phyloP scores from a whole-genome alignment of 768 basidiomycete genomes.

The Mycena metata region DNA sequence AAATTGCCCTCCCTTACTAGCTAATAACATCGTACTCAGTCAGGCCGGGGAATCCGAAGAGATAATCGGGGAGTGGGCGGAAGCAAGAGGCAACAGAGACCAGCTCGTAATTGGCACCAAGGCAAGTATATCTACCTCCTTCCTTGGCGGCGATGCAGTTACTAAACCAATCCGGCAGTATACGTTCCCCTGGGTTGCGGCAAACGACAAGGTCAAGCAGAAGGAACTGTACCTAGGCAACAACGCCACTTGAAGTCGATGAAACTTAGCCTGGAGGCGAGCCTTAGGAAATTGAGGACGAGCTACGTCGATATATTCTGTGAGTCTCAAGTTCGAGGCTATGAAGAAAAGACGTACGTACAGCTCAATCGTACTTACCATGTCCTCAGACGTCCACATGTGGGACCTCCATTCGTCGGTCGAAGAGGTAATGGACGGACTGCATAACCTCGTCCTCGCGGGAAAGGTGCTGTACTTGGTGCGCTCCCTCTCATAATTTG shows the following conservation, averaged over 20 bases:
- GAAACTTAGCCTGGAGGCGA: slow-evolving; percentile 50
- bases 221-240: slow-evolving; percentile 63
- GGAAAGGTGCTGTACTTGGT: slow-evolving; percentile 62
- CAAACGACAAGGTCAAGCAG: slow-evolving; percentile 41
- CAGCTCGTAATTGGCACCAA: slow-evolving; percentile 28
- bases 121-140: slow-evolving; percentile 5
- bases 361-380: no score
- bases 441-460: slow-evolving; percentile 55
- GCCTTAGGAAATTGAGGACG: slow-evolving; percentile 61
- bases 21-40: not conserved
- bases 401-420: slow-evolving; percentile 61
- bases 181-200: slow-evolving; percentile 44
- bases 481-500: not conserved
- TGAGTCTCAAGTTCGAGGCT: no score
- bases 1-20: no score
- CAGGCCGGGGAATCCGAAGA: not conserved
- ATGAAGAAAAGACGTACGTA: no score
- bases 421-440: slow-evolving; percentile 31
- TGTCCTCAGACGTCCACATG: slow-evolving; percentile 56
- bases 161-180: no score
- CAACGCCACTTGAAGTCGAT: slow-evolving; percentile 59
- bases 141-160: not conserved
- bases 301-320: slow-evolving; percentile 68
- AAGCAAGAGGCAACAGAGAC: slow-evolving; percentile 54
- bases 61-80: slow-evolving; percentile 66